Base-by-base conservation (phyloP, 306 rosid species). In the Lathyrus aphaca region DNA sequence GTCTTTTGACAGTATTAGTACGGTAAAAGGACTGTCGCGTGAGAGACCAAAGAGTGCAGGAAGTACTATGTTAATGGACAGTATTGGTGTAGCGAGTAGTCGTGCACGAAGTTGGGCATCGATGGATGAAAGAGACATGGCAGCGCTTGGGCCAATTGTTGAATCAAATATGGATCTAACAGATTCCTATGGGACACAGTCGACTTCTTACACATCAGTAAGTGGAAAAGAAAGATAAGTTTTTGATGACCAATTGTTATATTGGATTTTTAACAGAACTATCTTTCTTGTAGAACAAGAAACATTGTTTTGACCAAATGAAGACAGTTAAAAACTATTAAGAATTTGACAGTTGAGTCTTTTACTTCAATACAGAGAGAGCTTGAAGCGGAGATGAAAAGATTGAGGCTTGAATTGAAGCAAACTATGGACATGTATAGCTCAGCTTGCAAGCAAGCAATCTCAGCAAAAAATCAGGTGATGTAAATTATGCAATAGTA, bases 361-460 rank as follows among this genome's bases (percentile, higher is more conserved):
- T 46, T 69, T 77, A 59, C 65, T 79, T 73, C 57, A 53, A 48
- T 66, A 38, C 85, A 95, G 99, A 77, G 66, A 68, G 97, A 89
- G 0, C 23, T 91, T 5, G 96, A 86, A 81, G 96, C 87, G 23
- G 95, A 91, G 86, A 91, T 95, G 97, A 86, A 72, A 73, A 89
- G 92, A 83, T 77, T 95, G 81, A 91, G 86, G 86, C 86, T 81
- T 19, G 99, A 95, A 76, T 75, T 95, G 79, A 87, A 95, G 80
- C 95, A 95, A 81, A 95, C 99, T 66, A 91, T 91, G 96, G 89
- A 95, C 77, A 84, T 91, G 97, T 95, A 95, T 57, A 95, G 91
- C 86, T 84, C 97, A 66, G 99, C 97, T 32, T 89, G 99, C 86
- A 95, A 87, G 81, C 97, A 95, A 85, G 99, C 99, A 55, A 89